Conservation (phyloP, 106 monocot genomes). For the Dendrobium catenatum region DNA sequence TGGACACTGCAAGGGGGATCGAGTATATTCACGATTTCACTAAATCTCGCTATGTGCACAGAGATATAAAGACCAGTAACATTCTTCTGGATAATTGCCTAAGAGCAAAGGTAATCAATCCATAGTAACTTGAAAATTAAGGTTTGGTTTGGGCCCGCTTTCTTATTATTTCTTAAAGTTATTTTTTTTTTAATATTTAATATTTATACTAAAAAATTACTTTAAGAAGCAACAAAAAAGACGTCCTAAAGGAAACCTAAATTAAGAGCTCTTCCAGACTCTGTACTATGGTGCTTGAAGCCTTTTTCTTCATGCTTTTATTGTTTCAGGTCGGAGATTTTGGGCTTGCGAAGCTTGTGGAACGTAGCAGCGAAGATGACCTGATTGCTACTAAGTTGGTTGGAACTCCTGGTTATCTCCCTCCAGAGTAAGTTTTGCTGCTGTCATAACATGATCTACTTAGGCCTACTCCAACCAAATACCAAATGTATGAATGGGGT, state of each 20-base stretch:
- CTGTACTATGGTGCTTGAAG: neutral
- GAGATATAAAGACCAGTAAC: slow-evolving; percentile 56
- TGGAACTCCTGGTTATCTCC: slow-evolving; percentile 54
- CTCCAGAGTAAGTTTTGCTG: slow-evolving; percentile 34
- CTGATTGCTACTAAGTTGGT: slow-evolving; percentile 33
- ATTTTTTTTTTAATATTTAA: too few species aligned
- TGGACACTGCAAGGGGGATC: slow-evolving; percentile 47
- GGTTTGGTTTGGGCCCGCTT: too few species aligned
- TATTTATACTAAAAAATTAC: too few species aligned
- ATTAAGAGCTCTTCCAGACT: too few species aligned
- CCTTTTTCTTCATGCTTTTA: neutral
- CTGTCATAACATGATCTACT: too few species aligned
- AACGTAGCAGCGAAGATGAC: slow-evolving; percentile 25
- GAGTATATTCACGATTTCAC: slow-evolving; percentile 58
- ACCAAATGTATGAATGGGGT: too few species aligned
- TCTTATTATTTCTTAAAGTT: too few species aligned
- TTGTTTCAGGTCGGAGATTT: slow-evolving; percentile 45
- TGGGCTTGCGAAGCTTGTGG: slow-evolving; percentile 45
- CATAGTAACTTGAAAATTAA: neutral
- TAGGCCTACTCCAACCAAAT: too few species aligned
- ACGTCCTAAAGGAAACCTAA: too few species aligned
- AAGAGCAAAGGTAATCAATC: slow-evolving; percentile 35
- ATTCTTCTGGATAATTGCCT: slow-evolving; percentile 42
- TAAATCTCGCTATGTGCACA: slow-evolving; percentile 35
- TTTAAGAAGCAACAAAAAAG: too few species aligned